A percentile compares a stretch with the other conserved stretches of the same genome.
Conservation (phyloP, 305 asterid species). For the Fraxinus latifolia region DNA sequence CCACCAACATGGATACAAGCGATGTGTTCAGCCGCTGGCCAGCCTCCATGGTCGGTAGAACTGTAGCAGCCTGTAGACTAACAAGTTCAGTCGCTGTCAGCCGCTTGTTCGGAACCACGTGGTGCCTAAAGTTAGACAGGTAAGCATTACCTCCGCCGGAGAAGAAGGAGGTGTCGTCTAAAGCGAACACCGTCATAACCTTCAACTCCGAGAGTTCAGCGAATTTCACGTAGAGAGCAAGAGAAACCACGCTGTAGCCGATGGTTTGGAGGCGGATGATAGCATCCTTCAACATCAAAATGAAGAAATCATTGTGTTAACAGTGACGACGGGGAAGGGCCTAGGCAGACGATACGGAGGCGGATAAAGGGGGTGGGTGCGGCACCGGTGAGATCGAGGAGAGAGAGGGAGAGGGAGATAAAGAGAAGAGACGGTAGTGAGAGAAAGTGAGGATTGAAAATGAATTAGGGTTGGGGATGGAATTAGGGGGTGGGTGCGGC, state of each 20-base stretch:
- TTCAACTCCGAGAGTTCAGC: slow-evolving; percentile 51
- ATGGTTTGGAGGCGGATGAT: slow-evolving; percentile 48
- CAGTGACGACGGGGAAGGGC: too few species aligned
- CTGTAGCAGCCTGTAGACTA: slow-evolving; percentile 39
- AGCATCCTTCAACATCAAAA: slow-evolving; percentile 60
- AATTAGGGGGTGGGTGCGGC: too few species aligned
- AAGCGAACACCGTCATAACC: slow-evolving; percentile 61
- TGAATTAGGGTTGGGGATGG: too few species aligned
- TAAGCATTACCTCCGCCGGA: slow-evolving; percentile 52
- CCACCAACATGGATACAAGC: too few species aligned
- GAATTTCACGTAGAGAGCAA: slow-evolving; percentile 56
- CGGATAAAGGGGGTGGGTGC: too few species aligned
- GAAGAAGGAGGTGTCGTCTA: slow-evolving; percentile 55
- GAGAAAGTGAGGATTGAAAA: too few species aligned
- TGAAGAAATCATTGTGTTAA: too few species aligned
- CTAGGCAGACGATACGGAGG: too few species aligned
- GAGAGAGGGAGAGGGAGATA: too few species aligned
- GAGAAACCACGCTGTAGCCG: slow-evolving; percentile 61
- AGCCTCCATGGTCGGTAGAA: slow-evolving; percentile 54
- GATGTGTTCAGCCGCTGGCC: too few species aligned
- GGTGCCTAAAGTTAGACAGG: slow-evolving; percentile 53
- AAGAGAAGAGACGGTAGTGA: too few species aligned
- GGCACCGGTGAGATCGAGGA: too few species aligned
- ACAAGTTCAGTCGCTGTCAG: slow-evolving; percentile 57
- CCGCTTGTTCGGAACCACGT: slow-evolving; percentile 63